Evolutionary conservation across 805 yeast genomes (phyloP), one percentile per base, ranked within the genome.

Genomic region (Ogataea wickerhamii): DNA sequence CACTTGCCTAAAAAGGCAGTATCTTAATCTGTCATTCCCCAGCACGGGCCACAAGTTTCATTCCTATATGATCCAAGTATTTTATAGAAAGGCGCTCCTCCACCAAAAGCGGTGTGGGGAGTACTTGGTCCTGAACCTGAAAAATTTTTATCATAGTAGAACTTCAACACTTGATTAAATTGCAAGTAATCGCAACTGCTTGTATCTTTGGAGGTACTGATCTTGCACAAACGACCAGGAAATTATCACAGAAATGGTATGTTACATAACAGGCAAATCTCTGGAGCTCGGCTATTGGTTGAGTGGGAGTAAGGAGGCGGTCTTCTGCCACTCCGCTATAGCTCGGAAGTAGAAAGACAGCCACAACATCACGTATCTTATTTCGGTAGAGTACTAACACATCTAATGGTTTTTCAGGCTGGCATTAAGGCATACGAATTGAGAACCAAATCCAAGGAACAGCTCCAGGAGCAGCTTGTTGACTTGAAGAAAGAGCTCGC

Each of bases 401-500:
- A 22, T 22, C 12, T 22, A 8, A 22, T 22, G 8, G 25, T 8
- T 8, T 22, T 22, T 22, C 51, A 81, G 93, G 88, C 91, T 73
- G 89, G 86, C 69, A 74, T 88, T 69, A 91, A 86, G 75, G 82
- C 95, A 74, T 87, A 76, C 80, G 97, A 91, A 82, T 82, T 93
- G 72, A 85, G 95, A 76, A 82, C 93, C 70, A 85, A 88, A 76
- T 84, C 96, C 68, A 91, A 89, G 85, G 94, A 87, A 60, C 91
- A 89, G 76, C 87, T 93, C 71, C 89, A 87, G 76, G 71, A 75
- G 66, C 93, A 89, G 78, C 85, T 93, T 70, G 83, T 81, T 64
- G 96, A 89, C 71, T 83, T 88, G 73, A 93, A 89, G 84, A 86
- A 87, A 74, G 96, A 88, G 76, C 83, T 93, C 67, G 89, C 97